A percentile compares a stretch with the other conserved stretches of the same genome.
Evolutionary conservation across 305 asterid genomes (phyloP).

Genomic region (Fraxinus ornus): DNA sequence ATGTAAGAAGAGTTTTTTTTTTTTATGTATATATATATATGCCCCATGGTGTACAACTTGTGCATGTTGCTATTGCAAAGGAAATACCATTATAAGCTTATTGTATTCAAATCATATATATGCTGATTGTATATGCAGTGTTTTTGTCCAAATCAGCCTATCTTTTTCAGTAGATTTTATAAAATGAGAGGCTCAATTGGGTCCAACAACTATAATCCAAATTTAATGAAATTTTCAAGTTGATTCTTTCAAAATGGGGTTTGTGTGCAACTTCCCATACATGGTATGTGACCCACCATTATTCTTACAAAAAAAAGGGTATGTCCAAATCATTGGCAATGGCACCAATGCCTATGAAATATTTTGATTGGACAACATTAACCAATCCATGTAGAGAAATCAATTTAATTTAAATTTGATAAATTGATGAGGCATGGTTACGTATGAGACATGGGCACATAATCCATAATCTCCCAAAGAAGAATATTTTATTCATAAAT

Average conservation of each 20-base stretch:
- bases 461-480: not conserved
- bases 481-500: not conserved
- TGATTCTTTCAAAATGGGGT: constrained; percentile 4
- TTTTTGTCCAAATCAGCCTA: not conserved
- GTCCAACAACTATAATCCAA: not conserved
- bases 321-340: constrained; percentile 19
- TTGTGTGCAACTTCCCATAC: not conserved
- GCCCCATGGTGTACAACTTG: not conserved
- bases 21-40: no score
- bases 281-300: not conserved
- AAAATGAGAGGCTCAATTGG: constrained; percentile 3
- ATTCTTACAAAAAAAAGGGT: not conserved
- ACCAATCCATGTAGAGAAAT: constrained; percentile 18
- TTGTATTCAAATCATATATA: not conserved
- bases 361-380: constrained; percentile 20
- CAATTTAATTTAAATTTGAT: not conserved
- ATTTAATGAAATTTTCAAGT: not conserved
- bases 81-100: not conserved
- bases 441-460: not conserved
- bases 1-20: no score
- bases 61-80: not conserved
- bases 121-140: not conserved
- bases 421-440: not conserved
- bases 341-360: not conserved
- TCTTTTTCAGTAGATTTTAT: not conserved